Conservation (phyloP, 192 early-diverging fungal genomes). For the Backusella circina region DNA sequence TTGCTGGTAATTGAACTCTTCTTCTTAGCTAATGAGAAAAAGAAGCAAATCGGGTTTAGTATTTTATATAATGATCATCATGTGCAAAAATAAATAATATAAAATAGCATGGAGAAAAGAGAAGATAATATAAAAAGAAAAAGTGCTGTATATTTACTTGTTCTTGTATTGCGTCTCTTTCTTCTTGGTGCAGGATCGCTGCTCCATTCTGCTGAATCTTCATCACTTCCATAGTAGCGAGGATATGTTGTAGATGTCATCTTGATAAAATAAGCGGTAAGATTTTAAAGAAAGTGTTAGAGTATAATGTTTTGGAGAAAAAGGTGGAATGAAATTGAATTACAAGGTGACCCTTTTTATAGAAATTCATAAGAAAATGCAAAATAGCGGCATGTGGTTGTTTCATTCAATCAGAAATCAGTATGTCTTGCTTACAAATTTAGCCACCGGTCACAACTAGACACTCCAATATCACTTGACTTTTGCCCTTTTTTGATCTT, state of each 20-base stretch:
- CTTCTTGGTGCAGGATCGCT: conserved; percentile 1
- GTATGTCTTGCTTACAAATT: conserved; percentile 2
- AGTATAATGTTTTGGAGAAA: background rate
- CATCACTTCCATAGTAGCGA: background rate
- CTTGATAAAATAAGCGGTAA: background rate
- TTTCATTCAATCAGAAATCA: background rate
- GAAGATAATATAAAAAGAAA: background rate
- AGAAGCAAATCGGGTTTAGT: background rate
- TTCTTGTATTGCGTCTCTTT: background rate
- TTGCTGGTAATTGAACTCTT: background rate
- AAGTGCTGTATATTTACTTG: background rate
- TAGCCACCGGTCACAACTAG: background rate
- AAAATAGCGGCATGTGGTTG: conserved; percentile 1
- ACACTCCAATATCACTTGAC: background rate
- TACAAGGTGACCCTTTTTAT: background rate
- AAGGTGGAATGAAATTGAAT: background rate
- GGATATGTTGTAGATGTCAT: background rate
- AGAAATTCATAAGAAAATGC: conserved; percentile 6
- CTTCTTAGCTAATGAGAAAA: background rate
- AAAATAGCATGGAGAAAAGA: background rate
- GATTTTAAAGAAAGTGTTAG: background rate
- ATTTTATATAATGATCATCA: background rate
- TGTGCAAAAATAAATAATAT: background rate
- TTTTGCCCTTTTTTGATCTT: background rate
- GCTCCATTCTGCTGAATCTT: conserved; percentile 6